Evolutionary conservation across 176 grass and related monocot genomes (phyloP), one percentile per base, ranked within the genome.

Genomic region (Oryza coarctata): DNA sequence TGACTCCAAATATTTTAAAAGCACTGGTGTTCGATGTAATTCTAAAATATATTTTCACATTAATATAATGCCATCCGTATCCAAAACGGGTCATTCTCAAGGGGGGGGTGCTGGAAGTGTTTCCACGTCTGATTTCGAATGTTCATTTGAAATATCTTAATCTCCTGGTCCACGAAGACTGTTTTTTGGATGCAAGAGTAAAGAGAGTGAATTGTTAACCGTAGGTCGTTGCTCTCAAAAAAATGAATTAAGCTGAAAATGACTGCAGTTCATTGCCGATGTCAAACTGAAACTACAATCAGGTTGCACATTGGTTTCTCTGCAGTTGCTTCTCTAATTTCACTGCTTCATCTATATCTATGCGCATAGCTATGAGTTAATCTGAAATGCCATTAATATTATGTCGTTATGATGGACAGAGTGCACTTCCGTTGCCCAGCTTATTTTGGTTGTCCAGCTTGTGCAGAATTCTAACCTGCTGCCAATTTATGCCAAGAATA

Each of bases 21-120:
- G 6, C 9, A 3, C 22, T 72, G 27, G 33, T 62, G 55, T 82
- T 69, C 39, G 35, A 84, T 78, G 70, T 61, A 36, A 66, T 60
- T 31, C 31, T 31, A 5, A 75, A 41, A 28, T 38, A 55, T 57
- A 18, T 50, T 49, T 36, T 25, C 49, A 18, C 27, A 68, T 45
- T 17, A 35, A 72, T 79, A 72, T 79, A 80, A 68, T 40, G 52
- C 60, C 57, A 73, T 40, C 43, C 3, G 17, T 9, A n/a, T 55
- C 7, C 1, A 55, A 55, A 55, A 20, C 44, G 58, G 44, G 32
- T 80, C 70, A 26, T 67, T 86, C 40, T 73, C 17, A 49, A 23
- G 41, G 50, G 17, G 17, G 20, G 6, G 22, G 50, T 55, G n/a
- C 50, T 55, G 6, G 20, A 55, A 55, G 1, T n/a, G 50, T 55